Evolutionary conservation across 331 rosid genomes (phyloP), one percentile per base, ranked within the genome.

Genomic region (Quercus phellos): DNA sequence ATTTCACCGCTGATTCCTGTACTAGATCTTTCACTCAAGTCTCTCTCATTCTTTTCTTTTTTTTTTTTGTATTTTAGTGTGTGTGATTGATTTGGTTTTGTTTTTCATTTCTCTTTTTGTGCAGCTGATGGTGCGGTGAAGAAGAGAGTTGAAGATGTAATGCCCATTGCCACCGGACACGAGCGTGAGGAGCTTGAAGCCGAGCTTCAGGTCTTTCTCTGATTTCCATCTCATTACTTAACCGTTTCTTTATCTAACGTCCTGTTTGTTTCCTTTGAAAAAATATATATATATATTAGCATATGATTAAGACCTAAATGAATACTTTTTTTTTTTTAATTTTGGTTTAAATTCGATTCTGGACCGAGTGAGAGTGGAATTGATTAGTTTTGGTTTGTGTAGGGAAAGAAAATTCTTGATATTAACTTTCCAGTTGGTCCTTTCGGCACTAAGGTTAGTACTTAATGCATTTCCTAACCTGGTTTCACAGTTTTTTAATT

Each of bases 81-180:
- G 2, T n/a, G 12, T 29, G 2, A 16, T 42, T 55, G 6, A 34
- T 9, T 73, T 58, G 26, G 8, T 60, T 26, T 85, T 59, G 13
- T 55, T 43, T 54, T 55, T 18, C 42, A 56, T 77, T 8, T 50
- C 9, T 6, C 0, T 34, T 35, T 8, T 8, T 38, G 43, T 55
- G 72, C 68, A 75, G 73, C 56, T 78, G 91, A 74, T 51, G 83
- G 60, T 59, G 46, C 83, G 4, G 43, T 87, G 29, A 90, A 87
- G 79, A 94, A 88, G 94, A 92, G 68, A 81, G 89, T 89, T 61
- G 97, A 93, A 83, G 94, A 91, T 74, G 79, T 93, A 82, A 55
- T 91, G 89, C 99, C 99, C 11, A 93, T 95, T 68, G 99, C 97
- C 34, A 95, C 99, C 17, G 98, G 98, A 3, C 96, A 92, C 81